Conservation (phyloP, 257 asterid genomes). For the Solanum piurae region DNA sequence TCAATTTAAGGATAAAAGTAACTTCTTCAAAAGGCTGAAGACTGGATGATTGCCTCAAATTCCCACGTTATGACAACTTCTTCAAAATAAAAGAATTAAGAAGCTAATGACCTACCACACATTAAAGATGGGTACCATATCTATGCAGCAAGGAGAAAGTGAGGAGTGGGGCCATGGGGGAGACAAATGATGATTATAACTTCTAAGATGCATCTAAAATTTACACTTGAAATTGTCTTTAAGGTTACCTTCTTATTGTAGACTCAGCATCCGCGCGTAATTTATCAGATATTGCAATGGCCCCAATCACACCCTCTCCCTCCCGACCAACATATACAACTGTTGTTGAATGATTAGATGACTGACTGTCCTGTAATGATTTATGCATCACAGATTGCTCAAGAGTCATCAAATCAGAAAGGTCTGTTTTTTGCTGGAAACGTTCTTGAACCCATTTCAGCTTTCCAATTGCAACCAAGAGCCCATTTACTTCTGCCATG, state of each 20-base stretch:
- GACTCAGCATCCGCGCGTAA: conserved; percentile 69
- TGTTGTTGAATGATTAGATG: conserved; percentile 72
- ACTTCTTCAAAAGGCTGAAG: not conserved
- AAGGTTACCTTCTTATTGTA: conserved; percentile 54
- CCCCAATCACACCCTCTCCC: conserved; percentile 92
- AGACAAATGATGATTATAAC: not conserved
- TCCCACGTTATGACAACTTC: not conserved
- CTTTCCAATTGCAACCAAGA: conserved; percentile 86
- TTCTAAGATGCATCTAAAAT: not conserved
- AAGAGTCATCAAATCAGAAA: conserved; percentile 40
- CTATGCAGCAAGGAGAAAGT: not conserved
- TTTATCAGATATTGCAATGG: conserved; percentile 78
- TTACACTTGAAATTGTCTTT: not conserved
- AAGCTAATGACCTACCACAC: not conserved
- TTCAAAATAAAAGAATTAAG: not conserved
- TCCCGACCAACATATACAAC: conserved; percentile 84
- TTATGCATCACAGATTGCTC: conserved; percentile 59
- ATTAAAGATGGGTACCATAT: not conserved
- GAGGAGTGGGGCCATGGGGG: not conserved
- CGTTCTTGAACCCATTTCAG: conserved; percentile 82
- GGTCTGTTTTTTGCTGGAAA: conserved; percentile 51
- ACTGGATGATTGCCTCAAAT: not conserved
- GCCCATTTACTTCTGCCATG: conserved; percentile 91
- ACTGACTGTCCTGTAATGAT: conserved; percentile 35
- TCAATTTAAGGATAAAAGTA: not conserved